Conservation (phyloP, 2,329 filamentous ascomycete genomes). For the Thelonectria olida region DNA sequence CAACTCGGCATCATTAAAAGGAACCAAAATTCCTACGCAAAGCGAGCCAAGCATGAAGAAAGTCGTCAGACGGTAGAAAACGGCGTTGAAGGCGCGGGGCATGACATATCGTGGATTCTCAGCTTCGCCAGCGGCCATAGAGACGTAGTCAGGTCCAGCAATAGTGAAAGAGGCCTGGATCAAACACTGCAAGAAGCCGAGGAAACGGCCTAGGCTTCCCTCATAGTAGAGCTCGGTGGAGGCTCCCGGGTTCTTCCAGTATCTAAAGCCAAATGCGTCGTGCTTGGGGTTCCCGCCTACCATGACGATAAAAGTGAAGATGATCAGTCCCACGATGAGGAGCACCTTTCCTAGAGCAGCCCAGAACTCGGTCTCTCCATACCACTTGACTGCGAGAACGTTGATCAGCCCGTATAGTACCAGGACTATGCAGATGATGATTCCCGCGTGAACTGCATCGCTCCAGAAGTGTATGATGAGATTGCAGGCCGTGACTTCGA, state of each 20-base stretch:
- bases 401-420: conserved; percentile 67
- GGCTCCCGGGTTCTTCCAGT: conserved; percentile 73
- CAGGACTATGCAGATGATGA: conserved; percentile 65
- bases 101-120: conserved; percentile 75
- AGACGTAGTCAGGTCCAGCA: conserved; percentile 74
- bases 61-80: conserved; percentile 79
- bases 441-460: conserved; percentile 66
- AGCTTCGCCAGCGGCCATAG: conserved; percentile 75
- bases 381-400: conserved; percentile 76
- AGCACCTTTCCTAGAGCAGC: conserved; percentile 77
- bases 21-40: conserved; percentile 75
- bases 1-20: conserved; percentile 73
- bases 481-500: conserved; percentile 73
- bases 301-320: conserved; percentile 86
- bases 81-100: conserved; percentile 79
- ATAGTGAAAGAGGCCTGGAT: conserved; percentile 76
- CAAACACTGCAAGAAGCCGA: conserved; percentile 80
- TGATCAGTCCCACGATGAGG: conserved; percentile 74
- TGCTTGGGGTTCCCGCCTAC: conserved; percentile 80
- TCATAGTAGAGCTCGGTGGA: conserved; percentile 73
- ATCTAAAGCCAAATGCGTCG: conserved; percentile 77
- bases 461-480: conserved; percentile 72
- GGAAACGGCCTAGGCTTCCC: conserved; percentile 74
- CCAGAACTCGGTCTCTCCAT: conserved; percentile 82
- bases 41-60: conserved; percentile 82